Base-by-base conservation (phyloP, 257 asterid genomes). In the Pogostemon cablin region DNA sequence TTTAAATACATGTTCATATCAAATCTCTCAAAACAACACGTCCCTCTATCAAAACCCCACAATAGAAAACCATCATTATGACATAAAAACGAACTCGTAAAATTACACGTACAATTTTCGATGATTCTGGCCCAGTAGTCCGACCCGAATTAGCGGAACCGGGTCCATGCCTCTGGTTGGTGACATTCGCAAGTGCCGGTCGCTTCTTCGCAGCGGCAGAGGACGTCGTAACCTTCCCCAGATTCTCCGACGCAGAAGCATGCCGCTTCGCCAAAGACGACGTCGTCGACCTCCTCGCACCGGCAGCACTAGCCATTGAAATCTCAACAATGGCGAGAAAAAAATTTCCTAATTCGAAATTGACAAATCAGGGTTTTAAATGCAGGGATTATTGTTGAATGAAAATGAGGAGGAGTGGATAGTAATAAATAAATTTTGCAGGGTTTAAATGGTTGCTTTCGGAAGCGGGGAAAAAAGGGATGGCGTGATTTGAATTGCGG, bases 231-330 rank as follows among this genome's bases (percentile, higher is more conserved):
- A 75, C 77, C 72, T 86, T 86, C 35, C 81, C 85, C 6, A 11
- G 35, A 80, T 57, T 82, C 62, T 86, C 87, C 44, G 89, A 74
- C 8, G 84, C 77, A 2, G 95, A 80, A 0, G 88, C 86, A n/a
- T 92, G 81, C 61, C 90, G 86, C 49, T 89, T 87, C 68, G 90
- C 88, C 64, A 86, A 65, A 11, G 93, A 87, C 74, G 97, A 85
- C 76, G 92, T 72, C 61, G 96, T 80, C 56, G 81, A 72, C 78
- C 87, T 80, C 60, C 87, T 79, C 7, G 66, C 85, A 35, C 86
- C 83, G 2, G 78, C 59, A 38, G 79, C 50, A 52, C 85, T 85
- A 80, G 89, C 84, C 89, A 84, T 84, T n/a, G 75, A 32, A 48
- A 43, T 34, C 40, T 3, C 25, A 25, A 20, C 75, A 71, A 75